These are phyloP conservation scores for Fraxinus velutina DNA, from an alignment of 305 asterid genomes.

Conservation along the genomic window DNA sequence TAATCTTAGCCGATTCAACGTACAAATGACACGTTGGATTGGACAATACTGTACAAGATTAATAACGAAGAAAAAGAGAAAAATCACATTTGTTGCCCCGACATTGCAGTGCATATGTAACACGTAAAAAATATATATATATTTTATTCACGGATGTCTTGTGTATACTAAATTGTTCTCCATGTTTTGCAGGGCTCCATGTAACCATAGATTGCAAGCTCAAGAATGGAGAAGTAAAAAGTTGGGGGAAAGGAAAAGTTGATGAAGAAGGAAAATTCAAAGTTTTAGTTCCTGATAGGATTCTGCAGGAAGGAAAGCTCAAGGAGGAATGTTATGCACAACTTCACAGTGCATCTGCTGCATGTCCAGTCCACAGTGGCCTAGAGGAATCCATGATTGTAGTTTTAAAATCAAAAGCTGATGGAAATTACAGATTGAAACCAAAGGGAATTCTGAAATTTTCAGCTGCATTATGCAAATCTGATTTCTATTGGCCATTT, in stretches of 20 bases:
- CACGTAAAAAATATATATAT: not conserved
- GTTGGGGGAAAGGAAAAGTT: conserved; percentile 37
- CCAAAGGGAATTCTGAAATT: conserved; percentile 42
- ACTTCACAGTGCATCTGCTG: conserved; percentile 59
- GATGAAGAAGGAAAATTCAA: conserved; percentile 61
- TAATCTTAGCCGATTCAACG: not conserved
- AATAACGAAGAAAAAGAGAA: not conserved
- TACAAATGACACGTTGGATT: not conserved
- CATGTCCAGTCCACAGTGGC: conserved; percentile 62
- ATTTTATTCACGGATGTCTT: not conserved
- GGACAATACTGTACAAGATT: not conserved
- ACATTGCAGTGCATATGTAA: not conserved
- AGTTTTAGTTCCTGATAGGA: conserved; percentile 42
- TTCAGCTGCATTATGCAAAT: conserved; percentile 59
- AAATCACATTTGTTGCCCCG: not conserved
- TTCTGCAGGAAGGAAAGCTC: conserved; percentile 33
- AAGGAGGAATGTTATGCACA: conserved; percentile 70
- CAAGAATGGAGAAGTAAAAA: conserved; percentile 40
- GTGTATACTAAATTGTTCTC: not conserved
- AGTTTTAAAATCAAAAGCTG: conserved; percentile 25
- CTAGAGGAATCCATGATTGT: conserved; percentile 50
- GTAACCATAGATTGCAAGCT: conserved; percentile 54
- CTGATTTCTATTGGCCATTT: conserved; percentile 58
- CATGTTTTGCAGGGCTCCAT: conserved; percentile 38
- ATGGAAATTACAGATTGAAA: conserved; percentile 35